Evolutionary conservation across 192 early-diverging fungal genomes (phyloP), one percentile per base, ranked within the genome.

Genomic region (Coemansia sp.): DNA sequence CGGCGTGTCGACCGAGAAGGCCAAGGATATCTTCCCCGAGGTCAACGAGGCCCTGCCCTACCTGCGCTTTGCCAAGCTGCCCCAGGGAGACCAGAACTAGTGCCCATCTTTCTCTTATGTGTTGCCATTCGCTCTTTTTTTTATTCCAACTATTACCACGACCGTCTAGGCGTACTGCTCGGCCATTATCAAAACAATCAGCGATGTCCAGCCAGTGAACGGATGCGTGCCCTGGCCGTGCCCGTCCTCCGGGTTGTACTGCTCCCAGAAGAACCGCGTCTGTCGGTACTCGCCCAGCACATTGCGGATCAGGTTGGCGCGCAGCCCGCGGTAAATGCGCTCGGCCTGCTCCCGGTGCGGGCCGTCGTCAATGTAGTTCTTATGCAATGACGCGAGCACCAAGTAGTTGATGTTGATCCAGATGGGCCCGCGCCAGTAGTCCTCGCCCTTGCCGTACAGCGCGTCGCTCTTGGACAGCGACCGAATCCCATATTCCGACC

Each of bases 331-430:
- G 73, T 93, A 97, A 45, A 94, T 85, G 49, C 70, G 68, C 53
- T 75, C 58, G 3, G 88, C 88, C 62, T 81, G 79, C 22, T 63
- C 74, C 50, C 87, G 84, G 42, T 89, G 75, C 15, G 90, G 88
- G 0, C 90, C 87, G 39, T 80, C 73, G 26, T 50, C 47, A 19
- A 79, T 62, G 57, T 89, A 87, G 40, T 82, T 81, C 64, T 79
- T 82, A 53, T 87, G 71, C 52, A 97, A 66, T 28, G 85, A 79
- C 23, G 82, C 76, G 21, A 94, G 59, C 1, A 84, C 80, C 17
- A 97, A 67, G 61, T 95, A 97, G 66, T 95, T 93, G 47, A 91
- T 74, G 53, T 94, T 94, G 49, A 94, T 82, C 95, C 95, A 97
- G 26, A 94, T 83, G 1, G 91, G 89, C 2, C 92, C 95, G 48